Conservation (phyloP, 306 rosid species). For the Malus asiatica region DNA sequence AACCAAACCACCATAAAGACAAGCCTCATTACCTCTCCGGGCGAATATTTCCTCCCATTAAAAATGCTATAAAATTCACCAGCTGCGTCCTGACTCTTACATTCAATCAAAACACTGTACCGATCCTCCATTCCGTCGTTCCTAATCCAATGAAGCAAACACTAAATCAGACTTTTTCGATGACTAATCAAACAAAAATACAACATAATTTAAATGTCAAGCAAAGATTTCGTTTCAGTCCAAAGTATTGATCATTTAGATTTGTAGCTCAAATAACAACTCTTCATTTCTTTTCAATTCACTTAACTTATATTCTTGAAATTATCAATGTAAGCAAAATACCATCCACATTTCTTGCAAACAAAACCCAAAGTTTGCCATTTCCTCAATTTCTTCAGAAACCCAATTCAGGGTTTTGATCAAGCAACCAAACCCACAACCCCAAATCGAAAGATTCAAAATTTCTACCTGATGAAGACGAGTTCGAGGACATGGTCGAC, state of each 20-base stretch:
- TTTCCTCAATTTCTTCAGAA: neutral
- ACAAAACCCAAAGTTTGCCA: neutral
- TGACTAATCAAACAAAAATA: neutral
- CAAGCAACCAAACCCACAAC: neutral
- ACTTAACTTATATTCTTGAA: neutral
- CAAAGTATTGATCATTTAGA: neutral
- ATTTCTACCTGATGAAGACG: constrained; percentile 69
- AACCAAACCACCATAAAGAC: neutral
- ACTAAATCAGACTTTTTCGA: neutral
- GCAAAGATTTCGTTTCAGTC: neutral
- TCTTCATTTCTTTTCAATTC: neutral
- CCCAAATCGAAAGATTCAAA: neutral
- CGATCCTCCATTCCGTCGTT: constrained; percentile 87
- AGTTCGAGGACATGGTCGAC: constrained; percentile 49
- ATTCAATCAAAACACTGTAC: constrained; percentile 62
- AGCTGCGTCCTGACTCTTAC: constrained; percentile 39
- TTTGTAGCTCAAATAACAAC: neutral
- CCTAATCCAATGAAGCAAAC: constrained; percentile 26
- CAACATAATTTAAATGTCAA: neutral
- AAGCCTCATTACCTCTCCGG: constrained; percentile 48
- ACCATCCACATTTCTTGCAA: neutral
- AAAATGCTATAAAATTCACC: constrained; percentile 47
- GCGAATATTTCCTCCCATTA: constrained; percentile 71
- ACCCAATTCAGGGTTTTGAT: constrained; percentile 9
- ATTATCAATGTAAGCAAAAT: neutral